Conservation (phyloP, 306 rosid species). For the Cucurbita argyrosperma region DNA sequence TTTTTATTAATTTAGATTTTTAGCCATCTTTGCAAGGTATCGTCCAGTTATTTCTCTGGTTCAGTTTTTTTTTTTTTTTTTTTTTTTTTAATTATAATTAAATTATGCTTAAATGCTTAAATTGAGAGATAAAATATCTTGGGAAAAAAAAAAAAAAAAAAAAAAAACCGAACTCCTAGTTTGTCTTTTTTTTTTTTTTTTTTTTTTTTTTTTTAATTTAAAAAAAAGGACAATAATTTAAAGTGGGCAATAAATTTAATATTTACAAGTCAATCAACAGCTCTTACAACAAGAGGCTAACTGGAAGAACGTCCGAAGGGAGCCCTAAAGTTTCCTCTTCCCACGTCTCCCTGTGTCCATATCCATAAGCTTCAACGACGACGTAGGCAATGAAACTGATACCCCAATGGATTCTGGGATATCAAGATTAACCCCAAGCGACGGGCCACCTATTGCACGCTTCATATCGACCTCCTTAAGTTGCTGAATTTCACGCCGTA, state of each 20-base stretch:
- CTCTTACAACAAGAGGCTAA: not conserved
- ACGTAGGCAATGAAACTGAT: conserved; percentile 35
- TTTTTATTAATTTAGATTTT: too few species aligned
- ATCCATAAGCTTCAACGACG: conserved; percentile 60
- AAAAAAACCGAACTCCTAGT: not conserved
- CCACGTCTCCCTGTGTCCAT: conserved; percentile 51
- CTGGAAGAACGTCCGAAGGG: not conserved
- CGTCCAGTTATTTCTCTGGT: too few species aligned
- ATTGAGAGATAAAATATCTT: too few species aligned
- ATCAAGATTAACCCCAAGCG: conserved; percentile 54
- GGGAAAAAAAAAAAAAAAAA: too few species aligned
- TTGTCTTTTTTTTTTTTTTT: too few species aligned
- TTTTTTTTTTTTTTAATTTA: too few species aligned
- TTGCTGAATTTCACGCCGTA: conserved; percentile 35
- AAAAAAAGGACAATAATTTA: not conserved
- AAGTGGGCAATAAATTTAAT: not conserved
- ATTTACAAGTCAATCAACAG: not conserved
- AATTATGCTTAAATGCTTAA: too few species aligned
- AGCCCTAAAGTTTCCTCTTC: conserved; percentile 50
- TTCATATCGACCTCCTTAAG: conserved; percentile 36
- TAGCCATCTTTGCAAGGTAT: too few species aligned
- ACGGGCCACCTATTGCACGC: conserved; percentile 38
- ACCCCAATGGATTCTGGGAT: conserved; percentile 90
- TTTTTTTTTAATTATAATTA: too few species aligned
- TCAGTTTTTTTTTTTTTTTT: too few species aligned